These are phyloP conservation scores for Ustilago bromivora DNA, from an alignment of 1,284 basidiomycete species.

Conservation along the genomic window DNA sequence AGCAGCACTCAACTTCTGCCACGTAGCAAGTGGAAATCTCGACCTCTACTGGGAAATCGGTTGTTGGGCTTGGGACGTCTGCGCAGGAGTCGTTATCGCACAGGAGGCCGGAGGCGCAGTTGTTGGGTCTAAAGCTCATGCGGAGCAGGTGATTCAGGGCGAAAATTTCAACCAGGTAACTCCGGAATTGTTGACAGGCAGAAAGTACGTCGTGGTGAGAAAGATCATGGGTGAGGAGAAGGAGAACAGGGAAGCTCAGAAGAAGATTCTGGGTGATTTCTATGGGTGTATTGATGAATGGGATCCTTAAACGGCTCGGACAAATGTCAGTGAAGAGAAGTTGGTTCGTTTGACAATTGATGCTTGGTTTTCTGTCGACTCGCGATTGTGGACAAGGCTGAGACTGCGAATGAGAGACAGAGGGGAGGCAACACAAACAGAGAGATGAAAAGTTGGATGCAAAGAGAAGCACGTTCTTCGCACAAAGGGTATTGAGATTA, in stretches of 20 bases:
- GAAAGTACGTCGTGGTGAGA: conserved; percentile 85
- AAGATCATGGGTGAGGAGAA: conserved; percentile 69
- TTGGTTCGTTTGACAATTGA: not conserved
- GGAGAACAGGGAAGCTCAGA: conserved; percentile 82
- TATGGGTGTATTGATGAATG: conserved; percentile 84
- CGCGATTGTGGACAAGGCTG: not conserved
- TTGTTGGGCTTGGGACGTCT: conserved; percentile 70
- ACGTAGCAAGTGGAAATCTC: conserved; percentile 61
- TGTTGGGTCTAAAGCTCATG: conserved; percentile 51
- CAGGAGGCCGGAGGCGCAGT: conserved; percentile 77
- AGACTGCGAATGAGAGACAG: not conserved
- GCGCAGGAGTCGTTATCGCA: conserved; percentile 91
- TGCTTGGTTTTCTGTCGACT: not conserved
- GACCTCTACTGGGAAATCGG: conserved; percentile 69
- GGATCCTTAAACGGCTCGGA: conserved; percentile 65
- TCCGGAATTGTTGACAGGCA: conserved; percentile 80
- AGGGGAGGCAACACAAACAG: not conserved
- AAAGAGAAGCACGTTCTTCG: no score
- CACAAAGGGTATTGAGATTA: not conserved
- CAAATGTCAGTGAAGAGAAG: no score
- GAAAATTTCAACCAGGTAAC: conserved; percentile 72
- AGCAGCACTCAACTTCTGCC: conserved; percentile 64
- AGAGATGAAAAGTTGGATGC: not conserved
- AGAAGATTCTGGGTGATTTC: conserved; percentile 83
- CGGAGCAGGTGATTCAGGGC: conserved; percentile 71